Evolutionary conservation across 352 stramenopile genomes (phyloP).

Genomic region (Globisporangium carolinianum): DNA sequence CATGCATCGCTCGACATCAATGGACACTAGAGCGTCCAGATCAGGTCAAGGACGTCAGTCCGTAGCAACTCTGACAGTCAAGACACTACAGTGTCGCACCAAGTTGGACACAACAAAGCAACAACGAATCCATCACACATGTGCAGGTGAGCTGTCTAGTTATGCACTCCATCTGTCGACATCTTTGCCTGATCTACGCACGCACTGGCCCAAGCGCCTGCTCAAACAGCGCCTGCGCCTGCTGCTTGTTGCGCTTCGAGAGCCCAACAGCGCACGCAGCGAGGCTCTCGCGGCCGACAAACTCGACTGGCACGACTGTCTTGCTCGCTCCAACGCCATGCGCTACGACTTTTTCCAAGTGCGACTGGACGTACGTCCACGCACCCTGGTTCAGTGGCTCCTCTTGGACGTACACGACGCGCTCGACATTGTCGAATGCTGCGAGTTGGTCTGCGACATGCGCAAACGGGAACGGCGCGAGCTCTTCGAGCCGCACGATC

Average conservation of each 20-base stretch:
- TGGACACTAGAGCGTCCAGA: neutral
- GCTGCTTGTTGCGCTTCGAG: slow-evolving; percentile 59
- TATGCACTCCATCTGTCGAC: neutral
- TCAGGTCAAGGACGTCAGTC: neutral
- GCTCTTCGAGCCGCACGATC: slow-evolving; percentile 73
- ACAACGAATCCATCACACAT: too few relatives aligned
- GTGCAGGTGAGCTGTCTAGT: too few relatives aligned
- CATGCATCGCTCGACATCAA: too few relatives aligned
- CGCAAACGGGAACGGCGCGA: slow-evolving; percentile 81
- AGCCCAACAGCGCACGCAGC: slow-evolving; percentile 64
- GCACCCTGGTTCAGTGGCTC: slow-evolving; percentile 78
- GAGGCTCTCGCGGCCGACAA: slow-evolving; percentile 67
- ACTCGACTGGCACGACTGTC: slow-evolving; percentile 57
- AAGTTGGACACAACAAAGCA: too few relatives aligned
- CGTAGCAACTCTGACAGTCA: neutral
- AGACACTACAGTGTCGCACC: too few relatives aligned
- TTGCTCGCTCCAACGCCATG: neutral
- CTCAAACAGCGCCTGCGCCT: slow-evolving; percentile 56
- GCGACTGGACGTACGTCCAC: slow-evolving; percentile 61
- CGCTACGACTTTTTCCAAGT: slow-evolving; percentile 63
- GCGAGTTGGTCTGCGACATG: slow-evolving; percentile 46
- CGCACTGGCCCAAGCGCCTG: slow-evolving; percentile 39
- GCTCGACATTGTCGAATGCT: slow-evolving; percentile 57
- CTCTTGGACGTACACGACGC: slow-evolving; percentile 77
- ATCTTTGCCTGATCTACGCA: slow-evolving; percentile 8